Percentiles rank a stretch among this genome's conserved stretches.
These are phyloP conservation scores for Alternaria postmessia DNA, from an alignment of 2,329 filamentous ascomycete genomes.

Conservation along the genomic window DNA sequence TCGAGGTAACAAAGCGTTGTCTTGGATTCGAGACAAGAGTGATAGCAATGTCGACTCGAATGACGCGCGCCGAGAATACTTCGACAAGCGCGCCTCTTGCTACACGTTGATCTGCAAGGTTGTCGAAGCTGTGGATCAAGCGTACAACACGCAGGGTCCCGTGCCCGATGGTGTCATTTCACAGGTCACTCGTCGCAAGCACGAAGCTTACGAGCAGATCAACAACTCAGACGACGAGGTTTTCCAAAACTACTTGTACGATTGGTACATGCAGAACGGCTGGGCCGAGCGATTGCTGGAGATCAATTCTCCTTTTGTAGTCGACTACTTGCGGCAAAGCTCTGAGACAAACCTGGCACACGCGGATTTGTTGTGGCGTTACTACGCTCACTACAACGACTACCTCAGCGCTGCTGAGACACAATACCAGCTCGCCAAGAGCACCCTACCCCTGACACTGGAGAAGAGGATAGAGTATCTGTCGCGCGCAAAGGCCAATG, in stretches of 20 bases:
- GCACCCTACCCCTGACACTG: constrained; percentile 79
- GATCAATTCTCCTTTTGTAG: constrained; percentile 83
- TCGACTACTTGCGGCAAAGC: constrained; percentile 83
- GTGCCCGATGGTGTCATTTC: constrained; percentile 80
- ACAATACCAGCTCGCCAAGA: constrained; percentile 82
- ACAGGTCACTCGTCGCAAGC: constrained; percentile 76
- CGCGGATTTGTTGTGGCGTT: constrained; percentile 91
- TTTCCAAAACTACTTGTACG: constrained; percentile 95
- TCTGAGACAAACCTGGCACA: constrained; percentile 76
- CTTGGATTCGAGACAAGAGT: constrained; percentile 86
- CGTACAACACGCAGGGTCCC: constrained; percentile 73
- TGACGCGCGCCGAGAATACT: constrained; percentile 74
- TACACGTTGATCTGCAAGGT: constrained; percentile 90
- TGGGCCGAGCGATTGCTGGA: constrained; percentile 86
- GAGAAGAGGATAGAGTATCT: constrained; percentile 89
- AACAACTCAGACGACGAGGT: constrained; percentile 89
- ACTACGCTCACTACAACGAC: constrained; percentile 83
- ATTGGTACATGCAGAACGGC: constrained; percentile 90
- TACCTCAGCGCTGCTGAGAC: constrained; percentile 90
- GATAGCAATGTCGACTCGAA: constrained; percentile 70
- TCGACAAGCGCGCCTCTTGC: constrained; percentile 75
- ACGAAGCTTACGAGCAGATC: constrained; percentile 90
- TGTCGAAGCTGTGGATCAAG: constrained; percentile 77
- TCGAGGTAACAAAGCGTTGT: constrained; percentile 82
- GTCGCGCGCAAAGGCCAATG: constrained; percentile 89